These are phyloP conservation scores for Fusarium circinatum DNA, from an alignment of 2,329 filamentous ascomycete species.

Conservation along the genomic window DNA sequence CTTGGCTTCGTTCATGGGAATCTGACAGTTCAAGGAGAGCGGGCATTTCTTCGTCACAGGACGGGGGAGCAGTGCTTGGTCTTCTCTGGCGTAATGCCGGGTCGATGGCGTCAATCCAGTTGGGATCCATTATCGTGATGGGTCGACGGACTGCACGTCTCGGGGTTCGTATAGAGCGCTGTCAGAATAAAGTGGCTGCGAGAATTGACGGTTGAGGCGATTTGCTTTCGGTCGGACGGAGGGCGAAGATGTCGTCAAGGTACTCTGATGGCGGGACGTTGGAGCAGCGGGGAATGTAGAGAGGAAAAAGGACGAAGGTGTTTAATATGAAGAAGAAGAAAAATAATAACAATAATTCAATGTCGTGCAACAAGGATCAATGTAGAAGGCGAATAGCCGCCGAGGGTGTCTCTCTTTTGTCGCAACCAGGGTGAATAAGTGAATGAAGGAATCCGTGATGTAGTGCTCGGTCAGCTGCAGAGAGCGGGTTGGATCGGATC, in stretches of 20 bases:
- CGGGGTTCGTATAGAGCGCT: not conserved
- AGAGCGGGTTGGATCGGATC: slow-evolving; percentile 34
- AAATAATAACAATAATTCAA: not conserved
- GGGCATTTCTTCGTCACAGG: slow-evolving; percentile 27
- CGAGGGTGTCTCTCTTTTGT: not conserved
- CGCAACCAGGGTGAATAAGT: not conserved
- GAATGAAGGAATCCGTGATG: not conserved
- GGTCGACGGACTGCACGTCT: not conserved
- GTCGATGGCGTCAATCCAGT: not conserved
- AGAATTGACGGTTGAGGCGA: not conserved
- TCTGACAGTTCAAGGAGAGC: slow-evolving; percentile 4
- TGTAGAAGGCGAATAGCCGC: not conserved
- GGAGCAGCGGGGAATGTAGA: slow-evolving; percentile 1
- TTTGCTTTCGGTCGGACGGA: slow-evolving; percentile 31
- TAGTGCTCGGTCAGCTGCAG: not conserved
- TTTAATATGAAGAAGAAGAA: not conserved
- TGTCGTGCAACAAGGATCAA: not conserved
- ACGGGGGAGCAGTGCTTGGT: slow-evolving; percentile 33
- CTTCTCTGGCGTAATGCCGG: slow-evolving; percentile 11
- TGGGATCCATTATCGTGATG: not conserved
- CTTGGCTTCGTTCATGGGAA: slow-evolving; percentile 1
- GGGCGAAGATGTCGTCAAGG: slow-evolving; percentile 12
- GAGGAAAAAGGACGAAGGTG: not conserved
- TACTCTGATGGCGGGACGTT: slow-evolving; percentile 25
- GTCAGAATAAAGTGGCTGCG: not conserved